Evolutionary conservation across 495 filamentous ascomycete species (phyloP), one percentile per base, ranked within the genome.

Genomic region (Usnea hakonensis): DNA sequence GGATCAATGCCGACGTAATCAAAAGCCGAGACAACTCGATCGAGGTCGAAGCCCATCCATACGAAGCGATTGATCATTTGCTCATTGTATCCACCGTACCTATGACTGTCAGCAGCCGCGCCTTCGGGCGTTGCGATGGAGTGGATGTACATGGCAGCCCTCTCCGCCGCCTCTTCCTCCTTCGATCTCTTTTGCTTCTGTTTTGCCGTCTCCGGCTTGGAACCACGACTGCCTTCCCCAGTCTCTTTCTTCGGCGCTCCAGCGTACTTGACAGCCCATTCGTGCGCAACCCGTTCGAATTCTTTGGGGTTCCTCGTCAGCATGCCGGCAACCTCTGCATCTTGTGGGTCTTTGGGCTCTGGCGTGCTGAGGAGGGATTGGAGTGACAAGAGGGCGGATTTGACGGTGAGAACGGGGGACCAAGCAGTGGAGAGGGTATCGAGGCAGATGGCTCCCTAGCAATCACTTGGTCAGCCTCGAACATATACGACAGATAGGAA

Each of bases 271-370:
- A 90, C 80, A 32, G 94, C 89, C 94, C 94, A 98, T 67, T 96
- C 89, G 55, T 91, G 82, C 0, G 94, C 94, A 64, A 90, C 86
- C 44, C 85, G 82, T 56, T 89, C 84, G 65, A 96, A 98, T 56
- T 86, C 84, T 55, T 87, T 81, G 0, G 89, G 90, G 44, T 86
- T 81, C 14, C 84, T 80, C 28, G 96, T 81, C 69, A 97, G 81
- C 92, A 96, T 96, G 65, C 81, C 85, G 8, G 94, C 94, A 4
- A 97, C 94, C 73, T 97, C 92, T 40, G 91, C 91, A 72, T 98
- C 94, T 74, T 98, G 94, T 3, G 94, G 94, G 68, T 98, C 94
- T 65, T 93, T 94, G 10, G 94, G 94, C 74, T 98, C 94, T 2
- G 94, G 94, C 13, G 89, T 89, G 75, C 88, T 90, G 67, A 98